Conservation (phyloP, 2,329 filamentous ascomycete genomes). For the Fusarium begoniae region DNA sequence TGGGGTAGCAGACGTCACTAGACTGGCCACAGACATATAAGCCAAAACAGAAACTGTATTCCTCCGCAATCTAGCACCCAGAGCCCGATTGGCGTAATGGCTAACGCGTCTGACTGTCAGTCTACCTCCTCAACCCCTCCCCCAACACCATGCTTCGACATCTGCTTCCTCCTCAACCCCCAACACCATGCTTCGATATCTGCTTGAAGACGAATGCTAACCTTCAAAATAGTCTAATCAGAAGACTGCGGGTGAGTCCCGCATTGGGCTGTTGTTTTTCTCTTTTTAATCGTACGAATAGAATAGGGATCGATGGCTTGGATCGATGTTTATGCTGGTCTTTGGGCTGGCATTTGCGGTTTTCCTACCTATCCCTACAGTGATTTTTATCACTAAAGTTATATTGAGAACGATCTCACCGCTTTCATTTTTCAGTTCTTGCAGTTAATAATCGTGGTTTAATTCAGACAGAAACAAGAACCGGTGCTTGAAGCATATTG, state of each 20-base stretch:
- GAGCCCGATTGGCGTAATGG: not conserved
- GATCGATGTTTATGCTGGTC: not conserved
- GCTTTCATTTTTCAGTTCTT: not conserved
- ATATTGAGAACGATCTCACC: not conserved
- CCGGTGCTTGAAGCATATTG: not conserved
- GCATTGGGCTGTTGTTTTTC: not conserved
- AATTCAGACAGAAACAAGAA: not conserved
- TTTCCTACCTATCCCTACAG: not conserved
- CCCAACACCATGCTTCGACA: not conserved
- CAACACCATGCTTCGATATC: not conserved
- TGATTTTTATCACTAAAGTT: not conserved
- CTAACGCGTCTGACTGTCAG: not conserved
- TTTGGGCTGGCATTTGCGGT: not conserved
- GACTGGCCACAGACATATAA: not conserved
- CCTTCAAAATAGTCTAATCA: not conserved
- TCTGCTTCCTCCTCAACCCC: not conserved
- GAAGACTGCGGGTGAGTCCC: not conserved
- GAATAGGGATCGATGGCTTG: not conserved
- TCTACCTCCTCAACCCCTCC: not conserved
- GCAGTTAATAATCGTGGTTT: no score
- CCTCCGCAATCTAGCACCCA: not conserved
- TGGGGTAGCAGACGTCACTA: not conserved
- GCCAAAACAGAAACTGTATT: not conserved
- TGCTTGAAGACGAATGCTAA: not conserved
- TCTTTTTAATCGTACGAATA: not conserved